Conservation (phyloP, 306 rosid species). For the Ormosia semicastrata region DNA sequence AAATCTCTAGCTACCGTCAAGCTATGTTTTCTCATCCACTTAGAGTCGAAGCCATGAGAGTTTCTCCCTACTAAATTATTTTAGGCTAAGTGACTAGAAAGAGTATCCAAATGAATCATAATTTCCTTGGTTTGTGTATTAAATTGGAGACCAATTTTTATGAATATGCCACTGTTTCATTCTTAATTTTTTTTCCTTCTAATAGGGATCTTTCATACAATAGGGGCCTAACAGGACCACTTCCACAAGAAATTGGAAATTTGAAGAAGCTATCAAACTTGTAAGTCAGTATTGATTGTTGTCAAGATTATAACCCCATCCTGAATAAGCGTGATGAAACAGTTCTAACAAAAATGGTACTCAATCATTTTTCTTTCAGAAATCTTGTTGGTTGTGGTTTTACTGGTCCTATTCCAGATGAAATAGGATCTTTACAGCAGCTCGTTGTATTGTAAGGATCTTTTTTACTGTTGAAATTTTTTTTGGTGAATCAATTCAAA, state of each 20-base stretch:
- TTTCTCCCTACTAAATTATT: background rate
- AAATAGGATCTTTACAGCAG: conserved; percentile 45
- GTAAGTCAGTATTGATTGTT: conserved; percentile 35
- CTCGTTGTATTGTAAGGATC: conserved; percentile 48
- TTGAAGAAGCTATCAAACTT: conserved; percentile 43
- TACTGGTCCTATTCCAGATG: conserved; percentile 52
- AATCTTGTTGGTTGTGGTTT: conserved; percentile 59
- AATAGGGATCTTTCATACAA: conserved; percentile 59
- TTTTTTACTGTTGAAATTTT: background rate
- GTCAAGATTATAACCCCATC: background rate
- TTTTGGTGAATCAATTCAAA: background rate
- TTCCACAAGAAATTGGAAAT: conserved; percentile 48
- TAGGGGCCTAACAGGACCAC: conserved; percentile 36
- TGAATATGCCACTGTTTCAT: background rate
- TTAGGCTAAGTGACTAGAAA: background rate
- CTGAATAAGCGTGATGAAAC: background rate
- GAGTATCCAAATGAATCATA: background rate
- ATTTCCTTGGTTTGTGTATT: background rate
- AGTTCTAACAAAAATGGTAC: background rate
- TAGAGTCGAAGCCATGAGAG: background rate
- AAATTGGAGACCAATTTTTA: background rate
- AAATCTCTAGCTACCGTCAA: background rate
- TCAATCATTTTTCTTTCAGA: conserved; percentile 31
- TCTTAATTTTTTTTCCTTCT: background rate
- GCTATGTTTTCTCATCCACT: background rate